Percentiles rank a stretch among this genome's conserved stretches.
Conservation (phyloP, 352 stramenopile species). For the Pythium sukuiense region DNA sequence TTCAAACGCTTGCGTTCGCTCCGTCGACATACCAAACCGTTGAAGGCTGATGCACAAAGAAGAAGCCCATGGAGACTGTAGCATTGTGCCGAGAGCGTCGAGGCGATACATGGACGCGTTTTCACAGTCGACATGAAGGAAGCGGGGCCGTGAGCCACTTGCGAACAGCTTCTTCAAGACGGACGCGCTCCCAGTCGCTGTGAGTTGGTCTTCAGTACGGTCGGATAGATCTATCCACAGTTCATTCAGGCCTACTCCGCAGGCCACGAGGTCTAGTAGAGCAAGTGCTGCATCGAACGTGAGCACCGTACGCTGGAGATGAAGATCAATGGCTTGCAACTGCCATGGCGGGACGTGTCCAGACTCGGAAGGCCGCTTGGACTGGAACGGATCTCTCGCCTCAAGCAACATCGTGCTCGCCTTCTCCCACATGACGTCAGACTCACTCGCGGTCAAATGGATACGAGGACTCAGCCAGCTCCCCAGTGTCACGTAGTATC, state of each 20-base stretch:
- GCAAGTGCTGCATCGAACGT: slow-evolving; percentile 7
- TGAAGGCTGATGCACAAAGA: neutral
- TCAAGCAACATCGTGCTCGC: neutral
- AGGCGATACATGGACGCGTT: slow-evolving; percentile 7
- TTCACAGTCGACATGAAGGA: slow-evolving; percentile 13
- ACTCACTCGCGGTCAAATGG: slow-evolving; percentile 6
- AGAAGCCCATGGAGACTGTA: neutral
- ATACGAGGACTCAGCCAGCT: slow-evolving; percentile 14
- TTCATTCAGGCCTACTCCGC: neutral
- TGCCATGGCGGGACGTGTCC: neutral
- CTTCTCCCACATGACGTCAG: slow-evolving; percentile 8
- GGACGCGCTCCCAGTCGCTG: neutral
- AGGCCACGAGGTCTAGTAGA: slow-evolving; percentile 5
- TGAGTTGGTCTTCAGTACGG: slow-evolving; percentile 12
- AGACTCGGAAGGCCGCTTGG: neutral
- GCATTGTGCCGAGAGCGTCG: neutral
- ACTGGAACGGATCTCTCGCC: slow-evolving; percentile 1
- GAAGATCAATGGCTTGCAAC: slow-evolving; percentile 10
- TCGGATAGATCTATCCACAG: slow-evolving; percentile 20
- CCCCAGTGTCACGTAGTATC: slow-evolving; percentile 5
- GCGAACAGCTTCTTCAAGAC: slow-evolving; percentile 17
- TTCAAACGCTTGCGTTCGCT: neutral
- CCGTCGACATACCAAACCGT: slow-evolving; percentile 4
- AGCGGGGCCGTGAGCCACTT: neutral
- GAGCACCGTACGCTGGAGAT: slow-evolving; percentile 9